A percentile compares a stretch with the other conserved stretches of the same genome.
phyloP scores from a whole-genome alignment of 2,329 filamentous ascomycete species.

The Aspergillus tanneri region DNA sequence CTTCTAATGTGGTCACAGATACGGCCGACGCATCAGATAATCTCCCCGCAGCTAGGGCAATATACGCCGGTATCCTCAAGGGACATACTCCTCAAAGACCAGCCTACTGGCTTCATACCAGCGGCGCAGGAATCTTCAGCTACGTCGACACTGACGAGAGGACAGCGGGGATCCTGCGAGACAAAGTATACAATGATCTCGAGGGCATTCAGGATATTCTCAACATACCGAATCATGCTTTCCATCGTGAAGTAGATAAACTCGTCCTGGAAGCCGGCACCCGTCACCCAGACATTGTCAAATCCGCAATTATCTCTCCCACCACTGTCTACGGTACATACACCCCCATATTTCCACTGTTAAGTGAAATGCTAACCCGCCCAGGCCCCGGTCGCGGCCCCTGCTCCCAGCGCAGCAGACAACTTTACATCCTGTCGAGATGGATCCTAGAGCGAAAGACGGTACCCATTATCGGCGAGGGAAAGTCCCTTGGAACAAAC shows the following conservation, averaged over 20 bases:
- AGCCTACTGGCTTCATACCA: constrained; percentile 36
- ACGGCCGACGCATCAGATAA: constrained; percentile 16
- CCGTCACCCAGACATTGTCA: neutral
- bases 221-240: constrained; percentile 22
- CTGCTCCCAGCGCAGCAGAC: constrained; percentile 14
- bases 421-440: constrained; percentile 14
- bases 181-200: constrained; percentile 39
- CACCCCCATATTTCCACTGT: neutral
- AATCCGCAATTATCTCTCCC: constrained; percentile 12
- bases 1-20: constrained; percentile 3
- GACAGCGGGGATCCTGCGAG: constrained; percentile 32
- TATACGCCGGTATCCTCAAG: constrained; percentile 7
- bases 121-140: constrained; percentile 39
- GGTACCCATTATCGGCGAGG: constrained; percentile 11
- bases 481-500: constrained; percentile 6
- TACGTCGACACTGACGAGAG: constrained; percentile 33
- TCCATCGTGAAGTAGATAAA: constrained; percentile 21
- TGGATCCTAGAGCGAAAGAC: constrained; percentile 5
- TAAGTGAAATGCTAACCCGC: neutral
- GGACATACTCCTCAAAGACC: constrained; percentile 12
- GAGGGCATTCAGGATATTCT: constrained; percentile 32
- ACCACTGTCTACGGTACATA: constrained; percentile 13
- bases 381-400: constrained; percentile 13
- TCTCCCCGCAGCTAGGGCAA: constrained; percentile 7
- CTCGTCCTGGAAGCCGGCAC: constrained; percentile 9